Evolutionary conservation across 73 alveolate species (phyloP).

Genomic region (Tetrahymena malaccensis): DNA sequence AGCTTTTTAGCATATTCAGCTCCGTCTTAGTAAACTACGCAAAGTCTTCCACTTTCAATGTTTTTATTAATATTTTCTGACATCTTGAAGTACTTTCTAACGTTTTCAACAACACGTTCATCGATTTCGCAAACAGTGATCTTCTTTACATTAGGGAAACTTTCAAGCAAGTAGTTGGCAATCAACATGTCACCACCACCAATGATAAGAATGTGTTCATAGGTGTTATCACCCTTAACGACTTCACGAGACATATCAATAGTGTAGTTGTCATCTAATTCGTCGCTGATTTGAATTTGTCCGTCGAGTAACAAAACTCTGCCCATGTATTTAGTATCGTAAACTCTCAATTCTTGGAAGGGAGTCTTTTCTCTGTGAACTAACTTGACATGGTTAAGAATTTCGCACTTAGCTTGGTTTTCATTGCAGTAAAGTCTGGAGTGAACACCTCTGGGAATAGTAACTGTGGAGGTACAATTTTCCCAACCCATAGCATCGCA

Average conservation of each 20-base stretch:
- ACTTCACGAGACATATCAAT: background rate
- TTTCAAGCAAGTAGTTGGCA: background rate
- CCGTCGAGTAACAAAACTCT: conserved; percentile 2
- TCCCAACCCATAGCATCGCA: conserved; percentile 21
- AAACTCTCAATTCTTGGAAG: conserved; percentile 6
- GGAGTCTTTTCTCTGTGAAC: conserved; percentile 18
- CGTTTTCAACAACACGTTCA: conserved; percentile 3
- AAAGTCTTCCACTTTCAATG: conserved; percentile 2
- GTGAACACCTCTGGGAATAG: conserved; percentile 1
- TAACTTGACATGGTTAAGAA: background rate
- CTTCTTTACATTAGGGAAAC: background rate
- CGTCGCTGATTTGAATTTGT: background rate
- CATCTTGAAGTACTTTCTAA: conserved; percentile 8
- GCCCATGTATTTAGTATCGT: background rate
- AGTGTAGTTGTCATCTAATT: background rate
- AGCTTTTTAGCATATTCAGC: conserved; percentile 3
- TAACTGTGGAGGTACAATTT: conserved; percentile 4
- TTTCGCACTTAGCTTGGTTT: background rate
- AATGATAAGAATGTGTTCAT: background rate
- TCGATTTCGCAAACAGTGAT: background rate
- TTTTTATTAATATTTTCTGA: conserved; percentile 1
- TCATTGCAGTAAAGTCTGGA: background rate
- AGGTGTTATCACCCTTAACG: background rate
- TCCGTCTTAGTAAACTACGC: background rate
- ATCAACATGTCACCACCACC: conserved; percentile 21